Evolutionary conservation across 345 rosid species (phyloP), one percentile per base, ranked within the genome.

Genomic region (Camelina neglecta): DNA sequence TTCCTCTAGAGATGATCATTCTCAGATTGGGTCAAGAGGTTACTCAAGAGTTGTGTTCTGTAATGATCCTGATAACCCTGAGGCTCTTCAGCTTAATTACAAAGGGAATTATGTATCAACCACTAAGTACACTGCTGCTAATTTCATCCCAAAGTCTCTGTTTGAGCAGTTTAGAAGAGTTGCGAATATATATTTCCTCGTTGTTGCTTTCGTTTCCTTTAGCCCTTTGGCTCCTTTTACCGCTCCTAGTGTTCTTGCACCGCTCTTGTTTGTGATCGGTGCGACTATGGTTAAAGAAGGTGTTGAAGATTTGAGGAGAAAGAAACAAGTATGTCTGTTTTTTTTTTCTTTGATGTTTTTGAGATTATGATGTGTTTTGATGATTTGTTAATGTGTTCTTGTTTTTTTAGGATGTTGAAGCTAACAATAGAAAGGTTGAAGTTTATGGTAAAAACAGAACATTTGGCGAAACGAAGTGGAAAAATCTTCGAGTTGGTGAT

Each of bases 161-260:
- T 92, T 92, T 81, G 98, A 94, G 85, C 97, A 94, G 78, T 94
- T 94, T 72, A 86, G 98, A 84, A 85, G 98, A 85, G 97, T 94
- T 60, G 98, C 97, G 26, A 94, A 92, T 57, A 64, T 92, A 39
- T 94, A 94, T 73, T 94, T 94, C 80, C 86, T 94, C 48, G 86
- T 90, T n/a, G 96, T 90, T 26, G 92, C 97, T 59, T 92, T 83
- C 79, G 85, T 94, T 60, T 92, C 98, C 0, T 90, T 92, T 78
- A 92, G 90, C 73, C 97, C 97, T 0, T 73, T 94, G 82, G 97
- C 97, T 1, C 98, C 98, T 6, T 94, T 86, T 54, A 79, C 86
- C 0, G 95, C 97, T 0, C 82, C 82, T 0, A 94, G 96, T 54
- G 82, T 90, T 51, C 87, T 89, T 67, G 87, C 84, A 2, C 98